Evolutionary conservation across 257 asterid genomes (phyloP).

Genomic region (Solanum lignicaule): DNA sequence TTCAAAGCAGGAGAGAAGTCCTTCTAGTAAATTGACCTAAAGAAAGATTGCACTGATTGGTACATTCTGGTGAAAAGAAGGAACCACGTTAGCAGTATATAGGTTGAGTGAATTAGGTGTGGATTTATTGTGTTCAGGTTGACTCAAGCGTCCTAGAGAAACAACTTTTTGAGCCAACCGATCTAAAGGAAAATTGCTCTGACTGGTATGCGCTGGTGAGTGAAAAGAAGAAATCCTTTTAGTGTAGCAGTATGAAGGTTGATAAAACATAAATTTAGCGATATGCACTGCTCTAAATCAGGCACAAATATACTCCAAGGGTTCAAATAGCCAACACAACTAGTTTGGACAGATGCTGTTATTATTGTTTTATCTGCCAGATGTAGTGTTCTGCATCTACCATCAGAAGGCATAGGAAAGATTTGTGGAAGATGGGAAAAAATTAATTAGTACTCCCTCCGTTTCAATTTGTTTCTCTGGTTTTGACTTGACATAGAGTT

Average conservation of each 20-base stretch:
- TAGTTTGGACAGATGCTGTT: neutral
- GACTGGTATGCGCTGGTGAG: neutral
- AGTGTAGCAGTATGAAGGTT: neutral
- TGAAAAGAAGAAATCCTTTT: neutral
- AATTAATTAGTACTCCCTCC: neutral
- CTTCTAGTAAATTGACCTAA: neutral
- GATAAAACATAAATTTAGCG: neutral
- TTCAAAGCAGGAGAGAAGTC: neutral
- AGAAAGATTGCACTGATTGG: neutral
- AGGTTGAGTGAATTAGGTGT: neutral
- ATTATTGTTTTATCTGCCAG: neutral
- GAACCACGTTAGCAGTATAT: neutral
- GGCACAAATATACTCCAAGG: neutral
- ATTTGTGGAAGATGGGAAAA: neutral
- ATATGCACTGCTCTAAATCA: neutral
- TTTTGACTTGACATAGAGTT: neutral
- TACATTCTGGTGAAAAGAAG: neutral
- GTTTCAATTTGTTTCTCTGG: neutral
- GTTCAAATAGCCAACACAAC: neutral
- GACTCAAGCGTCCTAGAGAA: neutral
- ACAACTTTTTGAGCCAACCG: neutral
- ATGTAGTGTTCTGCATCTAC: neutral
- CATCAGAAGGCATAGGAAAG: neutral
- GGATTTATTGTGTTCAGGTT: neutral
- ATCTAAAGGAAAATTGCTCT: neutral